Base-by-base conservation (phyloP, 2,329 filamentous ascomycete genomes). In the Sporothrix brunneoviolacea region DNA sequence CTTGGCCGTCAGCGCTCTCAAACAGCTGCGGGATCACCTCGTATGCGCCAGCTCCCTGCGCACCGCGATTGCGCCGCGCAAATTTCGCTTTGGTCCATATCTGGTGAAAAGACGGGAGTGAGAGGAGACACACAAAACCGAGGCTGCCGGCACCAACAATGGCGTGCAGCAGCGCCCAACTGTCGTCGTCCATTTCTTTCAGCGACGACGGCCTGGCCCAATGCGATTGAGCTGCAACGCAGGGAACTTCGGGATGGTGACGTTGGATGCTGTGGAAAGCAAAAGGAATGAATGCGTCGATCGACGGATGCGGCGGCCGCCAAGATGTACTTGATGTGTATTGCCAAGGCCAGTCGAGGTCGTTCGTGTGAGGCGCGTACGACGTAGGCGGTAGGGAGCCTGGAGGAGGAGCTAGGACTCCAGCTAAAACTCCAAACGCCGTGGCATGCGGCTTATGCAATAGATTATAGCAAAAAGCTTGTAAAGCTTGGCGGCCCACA, bases 1-100 rank as follows among this genome's bases (percentile, higher is more conserved):
- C 62, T 43, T 60, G 54, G 16, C 65, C 64, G 46, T 68, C 65
- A 8, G 41, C 19, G 43, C 63, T 64, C 51, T 63, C 57, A 45
- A 63, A 68, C 28, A 61, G 54, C 18, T 57, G 56, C 16, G 56
- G 55, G 8, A 63, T 33, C 8, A 47, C 55, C 16, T 54, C 54
- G 37, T 63, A 60, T 1, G 54, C 57, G 12, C 51, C 50, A 24
- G 35, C 38, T 8, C 36, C 37, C 1, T 42, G 40, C 12, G 38
- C 53, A 22, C 50, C 51, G 21, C 46, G 49, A 6, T 37, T n/a
- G 33, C 53, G 50, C 16, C 47, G 51, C 30, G 59, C 50, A 24
- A 38, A 15, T 24, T 40, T n/a, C 7, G 53, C 49, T 48, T 48
- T 48, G 39, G 47, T 44, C 50, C 37, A 52, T 39, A 52, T 18